A percentile compares a stretch with the other conserved stretches of the same genome.
phyloP scores from a whole-genome alignment of 305 asterid species.

The Fraxinus greggii region DNA sequence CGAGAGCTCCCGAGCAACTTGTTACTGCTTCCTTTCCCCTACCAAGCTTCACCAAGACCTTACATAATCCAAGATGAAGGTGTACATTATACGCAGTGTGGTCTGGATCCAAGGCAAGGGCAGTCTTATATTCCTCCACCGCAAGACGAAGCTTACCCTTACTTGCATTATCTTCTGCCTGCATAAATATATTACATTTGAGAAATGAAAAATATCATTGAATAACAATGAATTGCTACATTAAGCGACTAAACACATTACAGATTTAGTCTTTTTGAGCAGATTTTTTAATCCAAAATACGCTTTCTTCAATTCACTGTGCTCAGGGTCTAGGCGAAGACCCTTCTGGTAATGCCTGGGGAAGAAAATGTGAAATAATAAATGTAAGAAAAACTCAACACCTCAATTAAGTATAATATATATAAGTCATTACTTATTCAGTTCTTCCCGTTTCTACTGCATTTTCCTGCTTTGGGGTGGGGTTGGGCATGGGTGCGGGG shows the following conservation, averaged over 20 bases:
- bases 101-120: slow-evolving; percentile 78
- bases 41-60: slow-evolving; percentile 84
- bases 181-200: slow-evolving; percentile 27
- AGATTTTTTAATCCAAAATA: slow-evolving; percentile 87
- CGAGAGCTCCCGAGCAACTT: slow-evolving; percentile 78
- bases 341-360: slow-evolving; percentile 93
- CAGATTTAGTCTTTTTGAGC: slow-evolving; percentile 84
- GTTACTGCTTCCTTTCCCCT: slow-evolving; percentile 83
- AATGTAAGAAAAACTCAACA: slow-evolving; percentile 5
- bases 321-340: slow-evolving; percentile 93
- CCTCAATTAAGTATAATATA: background rate
- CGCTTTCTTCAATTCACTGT: slow-evolving; percentile 82
- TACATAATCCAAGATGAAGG: slow-evolving; percentile 87
- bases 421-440: background rate
- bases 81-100: slow-evolving; percentile 74
- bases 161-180: slow-evolving; percentile 90
- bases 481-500: background rate
- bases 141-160: slow-evolving; percentile 88
- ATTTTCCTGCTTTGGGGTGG: background rate
- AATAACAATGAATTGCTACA: background rate
- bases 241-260: slow-evolving; percentile 26
- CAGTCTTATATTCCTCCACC: slow-evolving; percentile 80
- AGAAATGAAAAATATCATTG: slow-evolving; percentile 3
- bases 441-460: background rate
- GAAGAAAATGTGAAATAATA: slow-evolving; percentile 19